Conservation (phyloP, 2,329 filamentous ascomycete genomes). For the Trichoderma sp. region DNA sequence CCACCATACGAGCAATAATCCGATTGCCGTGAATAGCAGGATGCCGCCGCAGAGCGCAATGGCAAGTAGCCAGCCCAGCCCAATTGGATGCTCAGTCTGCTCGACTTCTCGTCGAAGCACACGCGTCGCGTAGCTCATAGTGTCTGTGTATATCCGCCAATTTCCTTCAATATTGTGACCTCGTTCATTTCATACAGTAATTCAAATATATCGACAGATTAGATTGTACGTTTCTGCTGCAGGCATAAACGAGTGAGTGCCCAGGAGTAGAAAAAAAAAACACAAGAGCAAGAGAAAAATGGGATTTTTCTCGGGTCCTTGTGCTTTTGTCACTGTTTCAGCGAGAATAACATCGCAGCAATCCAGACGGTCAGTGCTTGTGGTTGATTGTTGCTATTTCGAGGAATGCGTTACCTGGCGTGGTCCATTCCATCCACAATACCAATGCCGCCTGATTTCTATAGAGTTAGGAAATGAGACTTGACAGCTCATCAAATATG, state of each 20-base stretch:
- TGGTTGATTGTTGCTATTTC: constrained; percentile 37
- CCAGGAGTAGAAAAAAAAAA: neutral
- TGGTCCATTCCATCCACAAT: constrained; percentile 43
- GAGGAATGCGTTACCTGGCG: constrained; percentile 48
- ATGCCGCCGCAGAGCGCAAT: constrained; percentile 55
- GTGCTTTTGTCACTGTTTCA: constrained; percentile 12
- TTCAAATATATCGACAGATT: neutral
- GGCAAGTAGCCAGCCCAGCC: constrained; percentile 47
- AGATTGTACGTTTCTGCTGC: neutral
- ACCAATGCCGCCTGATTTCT: constrained; percentile 29
- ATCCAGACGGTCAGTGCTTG: constrained; percentile 24
- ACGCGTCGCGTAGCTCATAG: constrained; percentile 11
- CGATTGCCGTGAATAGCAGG: constrained; percentile 49
- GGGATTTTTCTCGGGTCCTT: neutral
- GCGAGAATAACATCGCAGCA: constrained; percentile 1
- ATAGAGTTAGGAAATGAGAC: neutral
- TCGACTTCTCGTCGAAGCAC: constrained; percentile 15
- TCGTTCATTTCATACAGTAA: neutral
- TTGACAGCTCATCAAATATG: constrained; percentile 9
- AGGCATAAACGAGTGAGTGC: neutral
- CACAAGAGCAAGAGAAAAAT: neutral
- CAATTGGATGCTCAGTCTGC: constrained; percentile 33
- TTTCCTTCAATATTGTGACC: neutral
- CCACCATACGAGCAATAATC: constrained; percentile 48
- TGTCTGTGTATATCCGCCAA: neutral